phyloP scores from a whole-genome alignment of 1,284 basidiomycete species.

The Tilletia indica region DNA sequence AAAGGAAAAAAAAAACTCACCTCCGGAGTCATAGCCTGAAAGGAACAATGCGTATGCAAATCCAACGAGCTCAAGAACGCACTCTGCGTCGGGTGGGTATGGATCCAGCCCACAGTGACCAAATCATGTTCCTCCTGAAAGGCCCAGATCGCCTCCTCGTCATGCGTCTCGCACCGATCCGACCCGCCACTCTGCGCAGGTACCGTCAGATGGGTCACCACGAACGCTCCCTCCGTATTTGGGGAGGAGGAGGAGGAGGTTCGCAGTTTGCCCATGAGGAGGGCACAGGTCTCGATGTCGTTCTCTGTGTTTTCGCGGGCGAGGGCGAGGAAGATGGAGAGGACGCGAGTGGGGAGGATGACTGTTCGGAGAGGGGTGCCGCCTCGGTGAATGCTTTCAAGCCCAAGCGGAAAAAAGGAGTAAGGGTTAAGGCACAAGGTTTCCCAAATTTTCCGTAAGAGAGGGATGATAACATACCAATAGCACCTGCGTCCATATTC shows the following conservation, averaged over 20 bases:
- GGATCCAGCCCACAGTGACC: conserved; percentile 87
- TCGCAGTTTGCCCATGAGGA: conserved; percentile 62
- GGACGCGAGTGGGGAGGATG: conserved; percentile 66
- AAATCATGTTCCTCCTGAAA: conserved; percentile 74
- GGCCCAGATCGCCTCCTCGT: conserved; percentile 77
- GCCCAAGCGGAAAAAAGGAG: no score
- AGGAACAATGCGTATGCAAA: conserved; percentile 80
- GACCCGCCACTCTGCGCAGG: conserved; percentile 79
- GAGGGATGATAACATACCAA: neutral
- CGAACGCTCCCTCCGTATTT: conserved; percentile 56
- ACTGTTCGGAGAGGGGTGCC: conserved; percentile 27
- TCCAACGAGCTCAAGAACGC: conserved; percentile 80
- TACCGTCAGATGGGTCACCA: conserved; percentile 73
- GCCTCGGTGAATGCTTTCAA: conserved; percentile 24
- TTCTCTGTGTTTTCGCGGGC: conserved; percentile 65
- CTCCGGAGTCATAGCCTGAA: conserved; percentile 81
- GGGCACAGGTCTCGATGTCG: conserved; percentile 68
- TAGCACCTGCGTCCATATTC: neutral
- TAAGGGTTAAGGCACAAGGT: no score
- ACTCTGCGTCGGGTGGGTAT: conserved; percentile 84
- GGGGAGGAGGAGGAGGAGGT: conserved; percentile 17
- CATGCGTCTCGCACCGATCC: conserved; percentile 82
- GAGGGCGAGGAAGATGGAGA: conserved; percentile 71
- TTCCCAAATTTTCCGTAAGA: no score
- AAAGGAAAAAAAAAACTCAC: neutral